Conservation (phyloP, 352 stramenopile species). For the Globisporangium paroecandrum region DNA sequence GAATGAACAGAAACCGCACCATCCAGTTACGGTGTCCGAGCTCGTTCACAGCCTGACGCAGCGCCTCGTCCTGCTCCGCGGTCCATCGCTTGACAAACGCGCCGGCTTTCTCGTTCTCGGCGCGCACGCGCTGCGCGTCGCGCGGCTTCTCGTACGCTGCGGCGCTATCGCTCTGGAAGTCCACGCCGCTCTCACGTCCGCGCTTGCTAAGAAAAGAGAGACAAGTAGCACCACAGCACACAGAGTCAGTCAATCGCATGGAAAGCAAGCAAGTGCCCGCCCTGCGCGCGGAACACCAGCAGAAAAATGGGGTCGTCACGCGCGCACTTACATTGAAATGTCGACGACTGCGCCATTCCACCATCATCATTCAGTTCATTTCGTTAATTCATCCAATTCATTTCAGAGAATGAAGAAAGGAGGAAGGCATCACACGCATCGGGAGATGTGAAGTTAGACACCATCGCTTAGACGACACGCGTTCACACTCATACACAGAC, state of each 20-base stretch:
- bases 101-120: slow-evolving; percentile 43
- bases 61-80: slow-evolving; percentile 79
- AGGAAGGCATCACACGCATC: too few relatives aligned
- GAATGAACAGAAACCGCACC: slow-evolving; percentile 24
- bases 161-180: slow-evolving; percentile 9
- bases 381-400: not conserved
- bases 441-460: too few relatives aligned
- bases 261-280: too few relatives aligned
- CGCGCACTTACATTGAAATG: slow-evolving; percentile 13
- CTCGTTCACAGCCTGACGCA: slow-evolving; percentile 72
- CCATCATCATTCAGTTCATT: not conserved
- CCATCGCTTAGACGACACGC: too few relatives aligned
- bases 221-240: not conserved
- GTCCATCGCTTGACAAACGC: slow-evolving; percentile 72
- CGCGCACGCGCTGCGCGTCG: slow-evolving; percentile 42
- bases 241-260: too few relatives aligned
- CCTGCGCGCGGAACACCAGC: not conserved
- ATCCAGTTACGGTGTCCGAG: slow-evolving; percentile 89
- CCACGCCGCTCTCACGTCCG: slow-evolving; percentile 22
- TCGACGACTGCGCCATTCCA: slow-evolving; percentile 13
- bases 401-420: not conserved
- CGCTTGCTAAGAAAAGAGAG: slow-evolving; percentile 22
- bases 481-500: too few relatives aligned
- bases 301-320: not conserved
- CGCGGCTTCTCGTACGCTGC: slow-evolving; percentile 31